Evolutionary conservation across 768 basidiomycete genomes (phyloP).

Genomic region (Russula earlei): DNA sequence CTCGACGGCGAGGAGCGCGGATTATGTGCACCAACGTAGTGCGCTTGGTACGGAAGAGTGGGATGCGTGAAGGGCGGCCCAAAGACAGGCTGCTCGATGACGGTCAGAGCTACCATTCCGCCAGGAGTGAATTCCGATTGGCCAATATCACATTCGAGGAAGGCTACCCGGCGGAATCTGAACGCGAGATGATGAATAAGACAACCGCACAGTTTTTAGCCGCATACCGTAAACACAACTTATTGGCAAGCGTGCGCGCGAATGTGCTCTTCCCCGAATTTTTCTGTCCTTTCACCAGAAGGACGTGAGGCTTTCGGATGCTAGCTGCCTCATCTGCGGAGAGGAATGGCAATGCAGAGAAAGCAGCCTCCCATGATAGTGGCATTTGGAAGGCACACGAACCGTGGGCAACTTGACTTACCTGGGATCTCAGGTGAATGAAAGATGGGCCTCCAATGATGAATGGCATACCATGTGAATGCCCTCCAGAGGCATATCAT

Average conservation of each 20-base stretch:
- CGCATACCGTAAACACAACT: constrained; percentile 47
- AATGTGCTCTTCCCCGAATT: constrained; percentile 89
- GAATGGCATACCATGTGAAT: constrained; percentile 37
- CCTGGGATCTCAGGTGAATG: constrained; percentile 21
- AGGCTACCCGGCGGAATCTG: constrained; percentile 78
- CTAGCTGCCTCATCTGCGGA: neutral
- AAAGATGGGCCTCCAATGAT: neutral
- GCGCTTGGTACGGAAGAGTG: constrained; percentile 56
- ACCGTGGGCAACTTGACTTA: constrained; percentile 25
- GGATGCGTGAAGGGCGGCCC: constrained; percentile 89
- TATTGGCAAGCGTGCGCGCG: constrained; percentile 62
- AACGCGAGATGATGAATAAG: neutral
- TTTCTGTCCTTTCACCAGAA: constrained; percentile 74
- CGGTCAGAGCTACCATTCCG: constrained; percentile 72
- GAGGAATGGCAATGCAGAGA: constrained; percentile 14
- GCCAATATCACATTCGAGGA: constrained; percentile 85
- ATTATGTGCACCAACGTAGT: constrained; percentile 73
- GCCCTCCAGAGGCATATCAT: constrained; percentile 39
- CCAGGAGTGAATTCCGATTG: constrained; percentile 90
- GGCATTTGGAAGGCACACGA: constrained; percentile 30
- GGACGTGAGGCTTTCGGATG: neutral
- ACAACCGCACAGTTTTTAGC: neutral
- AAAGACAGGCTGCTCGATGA: constrained; percentile 58
- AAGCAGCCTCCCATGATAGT: constrained; percentile 29
- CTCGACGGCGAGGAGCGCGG: constrained; percentile 68